Base-by-base conservation (phyloP, 2,329 filamentous ascomycete genomes). In the Emydomyces testavorans region DNA sequence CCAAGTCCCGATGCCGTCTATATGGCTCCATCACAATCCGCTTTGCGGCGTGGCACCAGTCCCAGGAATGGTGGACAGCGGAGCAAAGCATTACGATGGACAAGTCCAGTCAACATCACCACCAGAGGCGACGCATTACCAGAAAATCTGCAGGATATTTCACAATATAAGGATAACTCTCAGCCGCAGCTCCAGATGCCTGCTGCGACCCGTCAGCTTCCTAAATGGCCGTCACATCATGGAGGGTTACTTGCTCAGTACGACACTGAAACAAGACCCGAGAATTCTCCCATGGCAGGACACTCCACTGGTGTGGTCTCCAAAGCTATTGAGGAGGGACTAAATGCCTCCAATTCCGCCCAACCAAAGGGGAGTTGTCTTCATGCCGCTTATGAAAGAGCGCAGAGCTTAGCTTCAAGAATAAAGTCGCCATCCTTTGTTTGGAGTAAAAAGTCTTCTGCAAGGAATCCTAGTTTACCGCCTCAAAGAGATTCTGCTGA, bases 291-390 rank as follows among this genome's bases (percentile, higher is more conserved):
- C 16, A 18, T 21, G 16, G 13, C 35, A 11, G 23, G n/a, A 36
- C 31, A 6, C 11, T 15, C 10, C 13, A 26, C 41, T 3, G 31
- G 28, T 7, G 3, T 21, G 3, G 8, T 18, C 24, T 24, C 31
- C 5, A 20, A 21, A 15, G 6, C 29, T 15, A 16, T 31, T 13
- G n/a, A 31, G 18, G 35, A 13, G 6, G n/a, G n/a, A 20, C 15
- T 11, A n/a, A 21, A 21, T 6, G 8, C 18, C 4, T 36, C 42
- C 23, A 18, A 18, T 38, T 46, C 31, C 6, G 23, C 21, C 6
- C 55, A 60, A 54, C 61, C 62, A 53, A 66, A 66, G 57, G 60
- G 60, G 43, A 58, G 53, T 46, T 56, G 62, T 15, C 57, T 65
- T 53, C 58, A 60, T 47, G 61, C 54, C 38, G 62, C 62, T 24